These are phyloP conservation scores for Aspergillus indologenus DNA, from an alignment of 495 filamentous ascomycete species.

Conservation along the genomic window DNA sequence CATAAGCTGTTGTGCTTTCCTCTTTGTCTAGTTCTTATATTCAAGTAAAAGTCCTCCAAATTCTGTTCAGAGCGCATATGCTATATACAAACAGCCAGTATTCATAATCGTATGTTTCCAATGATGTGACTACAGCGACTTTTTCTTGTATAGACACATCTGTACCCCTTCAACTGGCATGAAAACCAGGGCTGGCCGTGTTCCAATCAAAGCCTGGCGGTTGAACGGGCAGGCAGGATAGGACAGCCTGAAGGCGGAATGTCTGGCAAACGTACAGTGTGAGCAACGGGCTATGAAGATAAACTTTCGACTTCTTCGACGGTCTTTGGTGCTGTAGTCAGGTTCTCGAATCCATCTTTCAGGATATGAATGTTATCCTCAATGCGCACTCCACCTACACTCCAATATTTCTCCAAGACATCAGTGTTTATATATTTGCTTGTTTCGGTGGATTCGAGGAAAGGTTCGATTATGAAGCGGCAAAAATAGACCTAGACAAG, in stretches of 20 bases:
- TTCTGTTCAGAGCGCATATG: too few species aligned
- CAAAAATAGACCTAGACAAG: constrained; percentile 77
- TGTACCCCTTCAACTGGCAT: too few species aligned
- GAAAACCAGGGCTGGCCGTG: too few species aligned
- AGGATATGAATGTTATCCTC: constrained; percentile 78
- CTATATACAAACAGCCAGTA: too few species aligned
- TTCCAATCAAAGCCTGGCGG: too few species aligned
- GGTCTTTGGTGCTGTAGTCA: constrained; percentile 74
- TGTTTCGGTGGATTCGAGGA: constrained; percentile 65
- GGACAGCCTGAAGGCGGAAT: not conserved
- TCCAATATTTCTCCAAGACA: constrained; percentile 81
- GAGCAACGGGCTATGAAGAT: constrained; percentile 16
- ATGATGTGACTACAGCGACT: not conserved
- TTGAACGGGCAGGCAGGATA: not conserved
- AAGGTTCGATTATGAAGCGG: constrained; percentile 85
- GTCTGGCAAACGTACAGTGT: not conserved
- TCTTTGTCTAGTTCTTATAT: not conserved
- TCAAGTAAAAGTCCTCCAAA: too few species aligned
- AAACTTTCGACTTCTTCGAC: constrained; percentile 64
- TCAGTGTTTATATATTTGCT: constrained; percentile 68
- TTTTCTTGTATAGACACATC: too few species aligned
- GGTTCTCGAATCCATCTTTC: constrained; percentile 69
- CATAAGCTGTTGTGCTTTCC: not conserved
- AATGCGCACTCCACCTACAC: constrained; percentile 80
- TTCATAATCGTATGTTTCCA: too few species aligned